Percentiles rank a stretch among this genome's conserved stretches.
Evolutionary conservation across 225 moss, liverwort and hornwort species (phyloP).

Genomic region (Pleurozium schreberi): DNA sequence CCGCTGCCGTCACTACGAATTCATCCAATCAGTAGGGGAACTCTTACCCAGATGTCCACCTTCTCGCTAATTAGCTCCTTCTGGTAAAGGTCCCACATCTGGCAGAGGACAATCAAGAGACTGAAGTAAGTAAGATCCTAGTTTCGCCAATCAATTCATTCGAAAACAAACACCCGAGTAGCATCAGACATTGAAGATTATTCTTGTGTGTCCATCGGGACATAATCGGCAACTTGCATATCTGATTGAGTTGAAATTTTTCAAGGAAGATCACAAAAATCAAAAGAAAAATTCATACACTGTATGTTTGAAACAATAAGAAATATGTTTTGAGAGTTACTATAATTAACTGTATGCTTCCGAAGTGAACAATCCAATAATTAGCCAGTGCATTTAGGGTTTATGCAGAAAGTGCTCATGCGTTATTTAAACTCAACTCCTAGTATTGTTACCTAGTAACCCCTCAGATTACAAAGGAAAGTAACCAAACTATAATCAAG

Average conservation of each 20-base stretch:
- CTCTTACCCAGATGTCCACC: constrained; percentile 95
- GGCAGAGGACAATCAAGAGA: not conserved
- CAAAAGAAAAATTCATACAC: not conserved
- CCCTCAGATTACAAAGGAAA: not conserved
- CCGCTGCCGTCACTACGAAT: not conserved
- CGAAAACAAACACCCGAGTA: not conserved
- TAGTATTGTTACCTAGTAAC: not conserved
- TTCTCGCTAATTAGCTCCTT: constrained; percentile 93
- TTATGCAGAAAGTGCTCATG: not conserved
- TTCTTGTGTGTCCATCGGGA: not conserved
- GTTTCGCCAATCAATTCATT: not conserved
- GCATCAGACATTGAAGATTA: not conserved
- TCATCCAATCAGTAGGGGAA: not conserved
- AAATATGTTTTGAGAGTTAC: not conserved
- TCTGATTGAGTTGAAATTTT: not conserved
- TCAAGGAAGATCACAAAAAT: not conserved
- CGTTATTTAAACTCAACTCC: not conserved
- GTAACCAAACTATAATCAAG: not conserved
- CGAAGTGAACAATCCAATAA: not conserved
- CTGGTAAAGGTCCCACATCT: constrained; percentile 99
- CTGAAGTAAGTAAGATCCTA: not conserved
- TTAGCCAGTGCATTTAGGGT: not conserved
- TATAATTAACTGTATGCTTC: not conserved
- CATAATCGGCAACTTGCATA: not conserved
- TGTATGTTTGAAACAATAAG: not conserved